Conservation (phyloP, 345 rosid species). For the Pseudoturritis turrita region DNA sequence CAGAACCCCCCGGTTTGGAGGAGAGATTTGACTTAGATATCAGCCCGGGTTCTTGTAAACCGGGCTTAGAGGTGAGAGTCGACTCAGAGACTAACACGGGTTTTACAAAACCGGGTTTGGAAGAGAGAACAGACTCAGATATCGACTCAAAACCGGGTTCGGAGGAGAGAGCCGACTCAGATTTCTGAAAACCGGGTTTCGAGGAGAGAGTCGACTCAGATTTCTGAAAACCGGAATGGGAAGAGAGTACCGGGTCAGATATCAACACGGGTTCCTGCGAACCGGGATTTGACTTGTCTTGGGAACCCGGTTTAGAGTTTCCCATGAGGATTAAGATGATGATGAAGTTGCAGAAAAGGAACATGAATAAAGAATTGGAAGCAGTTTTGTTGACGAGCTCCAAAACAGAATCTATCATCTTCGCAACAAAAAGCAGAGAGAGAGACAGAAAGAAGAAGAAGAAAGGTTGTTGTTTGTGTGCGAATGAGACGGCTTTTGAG, state of each 20-base stretch:
- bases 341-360: constrained; percentile 30
- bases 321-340: constrained; percentile 29
- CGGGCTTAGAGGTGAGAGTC: not conserved
- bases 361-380: constrained; percentile 25
- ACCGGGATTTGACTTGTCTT: not conserved
- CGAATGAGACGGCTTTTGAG: constrained; percentile 1
- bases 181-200: constrained; percentile 5
- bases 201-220: not conserved
- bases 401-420: constrained; percentile 24
- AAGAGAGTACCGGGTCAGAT: constrained; percentile 10
- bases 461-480: not conserved
- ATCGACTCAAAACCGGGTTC: not conserved
- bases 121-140: not conserved
- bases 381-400: constrained; percentile 22
- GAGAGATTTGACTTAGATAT: not conserved
- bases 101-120: not conserved
- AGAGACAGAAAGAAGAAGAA: not conserved
- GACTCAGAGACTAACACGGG: no score
- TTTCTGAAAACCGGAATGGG: constrained; percentile 3
- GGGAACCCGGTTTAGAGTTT: not conserved
- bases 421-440: not conserved
- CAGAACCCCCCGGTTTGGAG: not conserved
- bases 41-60: not conserved
- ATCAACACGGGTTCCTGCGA: not conserved
- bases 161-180: not conserved